Percentiles rank a stretch among this genome's conserved stretches.
Evolutionary conservation across 2,329 filamentous ascomycete species (phyloP).

Genomic region (Drechslerella dactyloides): DNA sequence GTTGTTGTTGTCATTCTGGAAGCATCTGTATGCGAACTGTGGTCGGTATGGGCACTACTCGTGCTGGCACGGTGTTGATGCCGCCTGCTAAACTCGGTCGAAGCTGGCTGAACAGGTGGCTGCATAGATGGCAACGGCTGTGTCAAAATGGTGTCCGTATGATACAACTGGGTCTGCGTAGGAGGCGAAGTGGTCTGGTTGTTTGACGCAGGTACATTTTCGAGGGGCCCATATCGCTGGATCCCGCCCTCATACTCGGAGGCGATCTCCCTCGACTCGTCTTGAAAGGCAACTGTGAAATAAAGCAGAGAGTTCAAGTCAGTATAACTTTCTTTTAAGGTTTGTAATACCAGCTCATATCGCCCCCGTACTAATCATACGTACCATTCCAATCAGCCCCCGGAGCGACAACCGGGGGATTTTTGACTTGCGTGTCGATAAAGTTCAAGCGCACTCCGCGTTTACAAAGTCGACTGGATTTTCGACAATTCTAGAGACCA

Average conservation of each 20-base stretch:
- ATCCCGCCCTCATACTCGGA: slow-evolving; percentile 85
- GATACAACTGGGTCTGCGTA: slow-evolving; percentile 52
- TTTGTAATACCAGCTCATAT: too few relatives aligned
- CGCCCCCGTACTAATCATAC: slow-evolving; percentile 9
- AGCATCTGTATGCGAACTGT: slow-evolving; percentile 4
- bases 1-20: slow-evolving; percentile 52
- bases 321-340: too few relatives aligned
- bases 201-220: slow-evolving; percentile 58
- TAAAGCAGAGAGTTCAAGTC: slow-evolving; percentile 34
- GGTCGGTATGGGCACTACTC: slow-evolving; percentile 50
- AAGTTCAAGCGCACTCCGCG: slow-evolving; percentile 88
- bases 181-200: slow-evolving; percentile 54
- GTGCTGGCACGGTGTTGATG: slow-evolving; percentile 52
- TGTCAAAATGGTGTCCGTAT: slow-evolving; percentile 25
- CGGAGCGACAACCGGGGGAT: slow-evolving; percentile 68
- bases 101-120: slow-evolving; percentile 22
- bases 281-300: slow-evolving; percentile 73
- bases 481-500: slow-evolving; percentile 74
- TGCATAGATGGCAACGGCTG: slow-evolving; percentile 44
- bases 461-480: slow-evolving; percentile 84
- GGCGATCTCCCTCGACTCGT: slow-evolving; percentile 88
- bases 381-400: slow-evolving; percentile 70
- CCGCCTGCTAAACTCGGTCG: slow-evolving; percentile 29
- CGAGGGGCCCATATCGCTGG: slow-evolving; percentile 71
- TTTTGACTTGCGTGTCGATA: slow-evolving; percentile 78